These are phyloP conservation scores for Kodamaea alishanica DNA, from an alignment of 1,139 yeast genomes.

Conservation along the genomic window DNA sequence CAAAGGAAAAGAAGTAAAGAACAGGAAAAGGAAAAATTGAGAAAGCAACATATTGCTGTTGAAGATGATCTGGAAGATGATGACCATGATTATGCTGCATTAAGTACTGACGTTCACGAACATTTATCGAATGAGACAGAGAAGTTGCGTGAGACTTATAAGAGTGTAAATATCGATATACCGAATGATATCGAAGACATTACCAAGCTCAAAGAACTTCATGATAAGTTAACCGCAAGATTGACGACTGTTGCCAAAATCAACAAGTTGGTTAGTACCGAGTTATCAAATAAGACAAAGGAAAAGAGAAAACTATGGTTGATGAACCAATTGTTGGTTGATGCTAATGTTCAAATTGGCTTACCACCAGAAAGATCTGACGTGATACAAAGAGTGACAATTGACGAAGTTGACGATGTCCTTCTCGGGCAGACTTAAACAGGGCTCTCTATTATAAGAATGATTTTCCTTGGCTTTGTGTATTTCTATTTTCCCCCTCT, in stretches of 20 bases:
- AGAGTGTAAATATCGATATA: conserved; percentile 13
- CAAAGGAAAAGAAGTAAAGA: conserved; percentile 12
- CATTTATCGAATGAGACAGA: conserved; percentile 2
- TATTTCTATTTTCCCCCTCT: too few species aligned
- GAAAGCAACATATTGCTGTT: conserved; percentile 6
- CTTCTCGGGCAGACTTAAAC: conserved; percentile 2
- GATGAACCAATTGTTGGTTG: conserved; percentile 56
- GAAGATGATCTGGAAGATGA: conserved; percentile 7
- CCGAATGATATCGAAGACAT: conserved; percentile 13
- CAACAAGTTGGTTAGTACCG: conserved; percentile 40
- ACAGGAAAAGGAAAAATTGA: conserved; percentile 9
- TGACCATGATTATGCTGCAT: conserved; percentile 2
- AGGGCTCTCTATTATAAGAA: too few species aligned
- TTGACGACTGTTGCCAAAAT: conserved; percentile 48
- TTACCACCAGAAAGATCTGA: conserved; percentile 26
- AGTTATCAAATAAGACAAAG: conserved; percentile 34
- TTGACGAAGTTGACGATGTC: conserved; percentile 32
- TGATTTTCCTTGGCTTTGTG: too few species aligned
- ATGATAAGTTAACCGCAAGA: conserved; percentile 18
- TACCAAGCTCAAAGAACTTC: conserved; percentile 18
- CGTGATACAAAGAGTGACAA: conserved; percentile 21
- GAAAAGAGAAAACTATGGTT: conserved; percentile 49
- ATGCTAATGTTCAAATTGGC: conserved; percentile 42
- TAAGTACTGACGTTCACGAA: conserved; percentile 5
- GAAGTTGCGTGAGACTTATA: conserved; percentile 4